Base-by-base conservation (phyloP, 306 rosid species). In the Styphnolobium japonicum region DNA sequence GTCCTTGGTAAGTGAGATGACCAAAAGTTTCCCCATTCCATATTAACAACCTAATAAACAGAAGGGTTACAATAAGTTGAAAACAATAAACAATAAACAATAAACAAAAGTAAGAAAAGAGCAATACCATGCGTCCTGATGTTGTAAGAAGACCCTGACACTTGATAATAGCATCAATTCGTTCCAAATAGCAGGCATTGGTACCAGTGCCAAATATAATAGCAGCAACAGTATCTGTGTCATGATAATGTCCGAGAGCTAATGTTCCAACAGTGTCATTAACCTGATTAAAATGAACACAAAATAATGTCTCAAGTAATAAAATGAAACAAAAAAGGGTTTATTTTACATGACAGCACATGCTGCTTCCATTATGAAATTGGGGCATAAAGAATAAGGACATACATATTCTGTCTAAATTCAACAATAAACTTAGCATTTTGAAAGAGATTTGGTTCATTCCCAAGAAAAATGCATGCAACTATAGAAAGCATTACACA, bases 21-120 rank as follows among this genome's bases (percentile, higher is more conserved):
- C 96, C 94, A 93, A 80, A 93, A 93, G 57, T 84, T 90, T 72
- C 96, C 97, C 97, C 97, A 93, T 85, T 93, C 97, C 94, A 86
- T 93, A 82, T 93, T 90, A 82, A 90, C 85, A 75, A 84, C 96
- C 97, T 92, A 21, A 83, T n/a, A 60, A 67, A 79, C 73, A 81
- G 45, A 37, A 25, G 16, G 45, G 7, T 65, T 66, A 36, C 7
- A 61, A 37, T 45, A 60, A 29, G 19, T 21, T 49, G 19, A 58
- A 60, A 43, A 55, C 51, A 34, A 40, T n/a, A 25, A 22, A 12
- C 37, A 21, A 39, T 15, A 40, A 19, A 40, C 10, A 18, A 53
- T 25, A 57, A 18, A 25, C 1, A 25, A 4, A 80, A 16, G 21
- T 2, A 43, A 11, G 5, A 6, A 31, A 21, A n/a, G 43, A 56